Conservation (phyloP, 768 basidiomycete genomes). For the Mycena indigotica region DNA sequence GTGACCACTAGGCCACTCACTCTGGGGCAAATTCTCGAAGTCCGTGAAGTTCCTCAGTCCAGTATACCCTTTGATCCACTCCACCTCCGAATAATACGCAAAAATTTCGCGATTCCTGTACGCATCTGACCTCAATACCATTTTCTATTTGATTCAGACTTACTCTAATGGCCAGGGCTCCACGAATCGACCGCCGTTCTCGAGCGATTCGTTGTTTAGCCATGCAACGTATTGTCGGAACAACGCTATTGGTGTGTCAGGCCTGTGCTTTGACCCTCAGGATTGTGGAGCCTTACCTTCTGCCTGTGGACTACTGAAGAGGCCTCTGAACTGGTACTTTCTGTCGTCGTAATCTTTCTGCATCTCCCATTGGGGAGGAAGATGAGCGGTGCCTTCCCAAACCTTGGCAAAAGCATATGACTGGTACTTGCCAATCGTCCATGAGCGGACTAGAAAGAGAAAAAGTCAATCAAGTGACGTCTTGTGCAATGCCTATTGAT, state of each 20-base stretch:
- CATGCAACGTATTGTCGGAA: conserved; percentile 29
- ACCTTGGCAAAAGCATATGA: conserved; percentile 30
- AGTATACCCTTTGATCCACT: conserved; percentile 22
- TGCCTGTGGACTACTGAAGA: conserved; percentile 21
- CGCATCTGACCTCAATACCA: neutral
- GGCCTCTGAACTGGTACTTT: conserved; percentile 21
- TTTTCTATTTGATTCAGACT: neutral
- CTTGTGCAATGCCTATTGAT: neutral
- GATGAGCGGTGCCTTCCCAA: conserved; percentile 29
- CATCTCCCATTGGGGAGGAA: conserved; percentile 24
- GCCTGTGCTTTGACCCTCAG: too few relatives aligned
- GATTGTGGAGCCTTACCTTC: conserved; percentile 16
- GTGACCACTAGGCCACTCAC: conserved; percentile 16
- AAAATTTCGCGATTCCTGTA: conserved; percentile 26
- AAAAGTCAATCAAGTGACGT: neutral
- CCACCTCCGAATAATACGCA: conserved; percentile 23
- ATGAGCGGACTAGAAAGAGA: conserved; percentile 25
- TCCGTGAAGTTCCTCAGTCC: conserved; percentile 23
- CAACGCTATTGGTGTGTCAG: conserved; percentile 16
- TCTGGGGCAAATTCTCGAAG: conserved; percentile 21
- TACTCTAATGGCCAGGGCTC: conserved; percentile 28
- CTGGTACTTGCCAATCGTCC: conserved; percentile 27
- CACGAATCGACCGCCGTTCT: conserved; percentile 30
- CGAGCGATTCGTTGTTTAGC: conserved; percentile 30
- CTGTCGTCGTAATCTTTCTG: conserved; percentile 24